A percentile compares a stretch with the other conserved stretches of the same genome.
Evolutionary conservation across 2,329 filamentous ascomycete species (phyloP).

Genomic region (Aspergillus novoparasiticus): DNA sequence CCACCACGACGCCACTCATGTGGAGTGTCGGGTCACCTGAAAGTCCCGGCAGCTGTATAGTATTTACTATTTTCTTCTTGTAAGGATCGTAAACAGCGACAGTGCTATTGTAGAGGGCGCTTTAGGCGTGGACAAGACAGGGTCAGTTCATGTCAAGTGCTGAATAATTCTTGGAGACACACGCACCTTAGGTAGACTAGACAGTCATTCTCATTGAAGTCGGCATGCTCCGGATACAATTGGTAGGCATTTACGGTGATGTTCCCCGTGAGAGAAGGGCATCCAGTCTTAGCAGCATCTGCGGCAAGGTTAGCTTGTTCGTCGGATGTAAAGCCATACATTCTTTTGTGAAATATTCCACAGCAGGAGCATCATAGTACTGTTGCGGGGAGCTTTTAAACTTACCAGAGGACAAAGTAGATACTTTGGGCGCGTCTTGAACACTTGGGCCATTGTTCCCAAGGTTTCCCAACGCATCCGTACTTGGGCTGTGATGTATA

Average conservation of each 20-base stretch:
- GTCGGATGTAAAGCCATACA: too few relatives aligned
- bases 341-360: background rate
- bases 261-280: background rate
- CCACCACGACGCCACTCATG: conserved; percentile 1
- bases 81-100: conserved; percentile 1
- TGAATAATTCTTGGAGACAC: background rate
- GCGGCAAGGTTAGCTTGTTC: background rate
- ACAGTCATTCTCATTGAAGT: background rate
- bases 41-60: background rate
- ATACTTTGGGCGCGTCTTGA: background rate
- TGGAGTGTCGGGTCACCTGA: background rate
- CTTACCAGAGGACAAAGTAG: background rate
- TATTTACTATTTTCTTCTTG: background rate
- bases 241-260: background rate
- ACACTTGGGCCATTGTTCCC: background rate
- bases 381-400: background rate
- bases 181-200: conserved; percentile 1
- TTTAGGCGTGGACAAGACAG: background rate
- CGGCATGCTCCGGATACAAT: conserved; percentile 3
- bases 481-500: background rate
- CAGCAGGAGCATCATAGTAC: background rate
- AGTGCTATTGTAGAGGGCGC: background rate
- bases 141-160: background rate
- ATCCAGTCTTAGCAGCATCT: background rate
- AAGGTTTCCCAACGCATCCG: background rate